Conservation (phyloP, 1,284 basidiomycete genomes). For the Naganishia liquefaciens region DNA sequence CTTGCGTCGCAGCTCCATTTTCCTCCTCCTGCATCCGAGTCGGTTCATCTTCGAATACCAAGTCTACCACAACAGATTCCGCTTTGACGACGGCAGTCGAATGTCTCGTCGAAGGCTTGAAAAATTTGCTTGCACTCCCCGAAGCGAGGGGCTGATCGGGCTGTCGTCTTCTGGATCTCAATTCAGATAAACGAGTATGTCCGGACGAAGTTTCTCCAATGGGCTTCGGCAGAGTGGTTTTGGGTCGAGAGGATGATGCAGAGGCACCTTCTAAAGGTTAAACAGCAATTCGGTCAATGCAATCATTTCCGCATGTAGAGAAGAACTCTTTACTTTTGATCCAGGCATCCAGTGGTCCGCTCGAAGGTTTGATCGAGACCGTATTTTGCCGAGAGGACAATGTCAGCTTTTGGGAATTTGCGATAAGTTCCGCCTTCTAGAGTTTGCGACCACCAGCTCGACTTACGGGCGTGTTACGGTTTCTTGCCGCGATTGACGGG, state of each 20-base stretch:
- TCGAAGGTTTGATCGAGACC: conserved; percentile 4
- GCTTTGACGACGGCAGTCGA: conserved; percentile 12
- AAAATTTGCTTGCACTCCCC: conserved; percentile 39
- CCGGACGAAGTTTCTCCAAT: conserved; percentile 46
- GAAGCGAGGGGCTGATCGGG: conserved; percentile 19
- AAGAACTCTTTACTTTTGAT: conserved; percentile 39
- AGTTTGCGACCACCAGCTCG: background rate
- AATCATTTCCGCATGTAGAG: background rate
- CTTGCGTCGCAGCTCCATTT: background rate
- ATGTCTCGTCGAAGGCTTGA: conserved; percentile 24
- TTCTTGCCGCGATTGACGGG: conserved; percentile 29
- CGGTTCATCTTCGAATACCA: conserved; percentile 20
- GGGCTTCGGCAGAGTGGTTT: conserved; percentile 38
- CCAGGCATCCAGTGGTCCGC: conserved; percentile 49
- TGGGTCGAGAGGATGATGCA: conserved; percentile 7
- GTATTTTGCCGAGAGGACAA: conserved; percentile 36
- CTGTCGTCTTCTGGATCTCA: conserved; percentile 13
- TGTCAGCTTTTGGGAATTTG: background rate
- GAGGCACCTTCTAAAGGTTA: conserved; percentile 16
- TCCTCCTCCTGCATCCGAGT: background rate
- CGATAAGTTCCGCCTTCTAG: too few relatives aligned
- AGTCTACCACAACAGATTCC: conserved; percentile 11
- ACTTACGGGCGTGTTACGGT: conserved; percentile 3
- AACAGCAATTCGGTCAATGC: background rate
- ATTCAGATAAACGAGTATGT: conserved; percentile 44